A percentile compares a stretch with the other conserved stretches of the same genome.
These are phyloP conservation scores for Aquilaria malaccensis DNA, from an alignment of 345 rosid species.

Conservation along the genomic window DNA sequence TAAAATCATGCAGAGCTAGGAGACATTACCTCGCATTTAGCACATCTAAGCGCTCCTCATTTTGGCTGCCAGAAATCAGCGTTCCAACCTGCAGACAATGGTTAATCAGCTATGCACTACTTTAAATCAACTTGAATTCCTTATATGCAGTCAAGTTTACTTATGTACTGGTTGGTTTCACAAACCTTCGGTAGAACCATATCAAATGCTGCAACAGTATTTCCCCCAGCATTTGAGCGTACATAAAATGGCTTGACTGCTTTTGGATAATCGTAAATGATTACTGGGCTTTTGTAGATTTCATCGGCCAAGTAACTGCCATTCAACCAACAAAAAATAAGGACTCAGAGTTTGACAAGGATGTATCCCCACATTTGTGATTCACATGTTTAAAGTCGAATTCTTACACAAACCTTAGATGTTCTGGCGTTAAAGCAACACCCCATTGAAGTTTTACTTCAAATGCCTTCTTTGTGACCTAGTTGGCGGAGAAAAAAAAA, in stretches of 20 bases:
- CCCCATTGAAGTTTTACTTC: constrained; percentile 63
- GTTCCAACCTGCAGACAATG: constrained; percentile 48
- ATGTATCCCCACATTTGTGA: background rate
- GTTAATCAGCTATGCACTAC: constrained; percentile 3
- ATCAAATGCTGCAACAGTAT: constrained; percentile 90
- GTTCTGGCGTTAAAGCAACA: constrained; percentile 52
- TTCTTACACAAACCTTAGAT: constrained; percentile 49
- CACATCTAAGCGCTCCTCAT: constrained; percentile 58
- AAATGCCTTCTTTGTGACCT: constrained; percentile 44
- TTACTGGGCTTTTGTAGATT: constrained; percentile 48
- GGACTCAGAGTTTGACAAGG: background rate
- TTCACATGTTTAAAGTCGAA: background rate
- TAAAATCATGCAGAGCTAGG: background rate
- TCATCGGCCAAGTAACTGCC: constrained; percentile 72
- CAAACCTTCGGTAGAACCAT: constrained; percentile 73
- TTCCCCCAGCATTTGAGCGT: constrained; percentile 61
- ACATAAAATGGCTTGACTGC: constrained; percentile 54
- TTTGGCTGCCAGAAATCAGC: constrained; percentile 71
- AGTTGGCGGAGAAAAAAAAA: constrained; percentile 3
- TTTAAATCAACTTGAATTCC: background rate
- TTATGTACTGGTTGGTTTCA: no score
- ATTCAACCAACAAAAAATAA: constrained; percentile 11
- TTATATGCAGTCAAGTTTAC: background rate
- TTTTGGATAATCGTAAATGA: constrained; percentile 60
- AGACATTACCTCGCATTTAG: constrained; percentile 39